phyloP scores from a whole-genome alignment of 2,329 filamentous ascomycete species.

The Neospermospora avenae region DNA sequence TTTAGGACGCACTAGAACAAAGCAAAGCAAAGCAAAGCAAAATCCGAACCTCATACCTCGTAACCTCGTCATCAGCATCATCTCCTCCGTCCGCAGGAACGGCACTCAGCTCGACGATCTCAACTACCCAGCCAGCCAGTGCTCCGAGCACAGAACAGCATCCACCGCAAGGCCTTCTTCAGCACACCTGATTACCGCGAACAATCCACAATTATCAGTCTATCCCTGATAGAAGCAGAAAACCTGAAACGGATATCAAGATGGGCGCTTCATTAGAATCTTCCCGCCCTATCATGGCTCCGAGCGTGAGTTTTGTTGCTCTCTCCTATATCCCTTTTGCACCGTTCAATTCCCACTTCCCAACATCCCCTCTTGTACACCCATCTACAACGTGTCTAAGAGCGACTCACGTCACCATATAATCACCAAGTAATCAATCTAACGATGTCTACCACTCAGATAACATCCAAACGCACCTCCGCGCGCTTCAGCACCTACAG shows the following conservation, averaged over 20 bases:
- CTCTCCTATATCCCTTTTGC: background rate
- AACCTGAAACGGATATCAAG: constrained; percentile 25
- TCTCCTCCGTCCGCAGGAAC: background rate
- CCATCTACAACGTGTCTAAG: background rate
- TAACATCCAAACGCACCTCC: constrained; percentile 46
- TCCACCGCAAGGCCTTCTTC: background rate
- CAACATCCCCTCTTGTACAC: background rate
- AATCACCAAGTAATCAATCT: constrained; percentile 1
- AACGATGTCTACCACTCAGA: constrained; percentile 25
- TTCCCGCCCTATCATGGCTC: constrained; percentile 52
- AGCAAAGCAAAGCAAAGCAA: background rate
- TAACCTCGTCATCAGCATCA: constrained; percentile 1
- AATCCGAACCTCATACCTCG: background rate
- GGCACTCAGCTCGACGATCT: background rate
- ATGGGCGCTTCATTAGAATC: constrained; percentile 48
- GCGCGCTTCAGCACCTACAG: constrained; percentile 52
- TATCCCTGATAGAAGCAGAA: constrained; percentile 1
- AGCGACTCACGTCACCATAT: background rate
- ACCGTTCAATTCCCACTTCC: constrained; percentile 6
- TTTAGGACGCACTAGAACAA: background rate
- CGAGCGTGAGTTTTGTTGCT: constrained; percentile 43
- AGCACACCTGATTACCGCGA: background rate
- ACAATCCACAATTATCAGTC: constrained; percentile 1
- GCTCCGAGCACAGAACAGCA: background rate
- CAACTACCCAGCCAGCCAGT: background rate